Conservation (phyloP, 495 filamentous ascomycete species). For the Xylaria flabelliformis region DNA sequence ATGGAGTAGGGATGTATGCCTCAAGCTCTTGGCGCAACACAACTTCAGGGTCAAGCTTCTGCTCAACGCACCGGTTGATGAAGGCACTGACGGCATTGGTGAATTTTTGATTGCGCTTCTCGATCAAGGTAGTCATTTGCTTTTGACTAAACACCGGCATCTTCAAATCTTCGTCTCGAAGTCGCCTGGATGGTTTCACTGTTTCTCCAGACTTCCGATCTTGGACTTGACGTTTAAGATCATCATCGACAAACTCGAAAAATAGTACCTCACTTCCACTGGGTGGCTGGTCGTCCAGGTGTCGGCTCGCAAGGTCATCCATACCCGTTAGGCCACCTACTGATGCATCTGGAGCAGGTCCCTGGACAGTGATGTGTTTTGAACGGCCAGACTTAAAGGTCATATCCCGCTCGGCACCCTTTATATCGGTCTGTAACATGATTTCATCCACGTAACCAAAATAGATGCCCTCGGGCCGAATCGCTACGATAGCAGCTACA, state of each 20-base stretch:
- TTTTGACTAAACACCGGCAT: constrained; percentile 95
- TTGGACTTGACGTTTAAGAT: constrained; percentile 80
- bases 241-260: constrained; percentile 92
- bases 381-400: constrained; percentile 54
- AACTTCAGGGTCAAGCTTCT: constrained; percentile 71
- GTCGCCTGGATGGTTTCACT: constrained; percentile 64
- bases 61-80: constrained; percentile 71
- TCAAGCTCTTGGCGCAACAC: constrained; percentile 62
- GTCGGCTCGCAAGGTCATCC: constrained; percentile 43
- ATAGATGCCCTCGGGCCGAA: constrained; percentile 76
- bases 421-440: constrained; percentile 76
- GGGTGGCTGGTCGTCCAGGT: constrained; percentile 42
- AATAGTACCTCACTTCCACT: constrained; percentile 71
- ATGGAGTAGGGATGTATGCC: constrained; percentile 53
- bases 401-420: constrained; percentile 64
- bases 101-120: constrained; percentile 90
- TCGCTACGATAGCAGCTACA: constrained; percentile 77
- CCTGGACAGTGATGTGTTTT: constrained; percentile 46
- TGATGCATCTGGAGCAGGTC: constrained; percentile 54
- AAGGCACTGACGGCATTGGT: constrained; percentile 77
- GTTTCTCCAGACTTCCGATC: constrained; percentile 74
- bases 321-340: constrained; percentile 57
- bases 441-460: constrained; percentile 89
- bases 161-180: constrained; percentile 80
- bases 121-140: constrained; percentile 88